Base-by-base conservation (phyloP, 2,329 filamentous ascomycete genomes). In the Colletotrichum sp. region DNA sequence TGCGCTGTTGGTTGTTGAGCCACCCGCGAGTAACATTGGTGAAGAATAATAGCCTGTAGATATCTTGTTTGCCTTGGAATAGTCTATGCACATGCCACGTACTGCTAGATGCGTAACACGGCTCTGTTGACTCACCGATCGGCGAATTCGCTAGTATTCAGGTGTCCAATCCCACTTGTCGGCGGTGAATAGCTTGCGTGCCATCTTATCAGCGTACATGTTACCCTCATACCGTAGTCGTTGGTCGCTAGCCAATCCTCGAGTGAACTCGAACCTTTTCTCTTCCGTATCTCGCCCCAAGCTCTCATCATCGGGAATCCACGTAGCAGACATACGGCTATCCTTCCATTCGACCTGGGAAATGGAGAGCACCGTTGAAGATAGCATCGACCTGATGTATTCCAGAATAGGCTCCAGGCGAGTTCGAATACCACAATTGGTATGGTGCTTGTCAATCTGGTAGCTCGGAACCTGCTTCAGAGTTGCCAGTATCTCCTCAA, bases 401-500 rank as follows among this genome's bases (percentile, higher is more conserved):
- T 93, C 92, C 18, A 95, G 81, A 5, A 94, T 87, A 9, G 93
- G 92, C 51, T 93, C 83, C 5, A 95, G 82, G 21, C 91, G 87
- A 5, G 90, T 91, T 58, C 93, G 86, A 47, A 94, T 85, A 2
- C 94, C 94, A 79, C 94, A 96, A 81, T 95, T 93, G 2, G 87
- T 87, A 81, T 96, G 94, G 79, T 95, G 87, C 76, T 88, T 89
- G 81, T 96, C 93, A 73, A 95, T 89, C 81, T 95, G 94, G 79
- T 95, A 95, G 69, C 87, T 89, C 1, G 93, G 92, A 64, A 89
- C 91, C 81, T 95, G 91, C 47, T 90, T 88, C 27, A 95, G 84
- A 0, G 87, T 86, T 12, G 89, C 83, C 18, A 95, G 80, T 2
- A 95, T 79, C 31, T 88, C 85, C 69, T 90, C 87, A 4, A 95